Evolutionary conservation across 148 eudicot species (phyloP), one percentile per base, ranked within the genome.

Genomic region (Dysphania ambrosioides): DNA sequence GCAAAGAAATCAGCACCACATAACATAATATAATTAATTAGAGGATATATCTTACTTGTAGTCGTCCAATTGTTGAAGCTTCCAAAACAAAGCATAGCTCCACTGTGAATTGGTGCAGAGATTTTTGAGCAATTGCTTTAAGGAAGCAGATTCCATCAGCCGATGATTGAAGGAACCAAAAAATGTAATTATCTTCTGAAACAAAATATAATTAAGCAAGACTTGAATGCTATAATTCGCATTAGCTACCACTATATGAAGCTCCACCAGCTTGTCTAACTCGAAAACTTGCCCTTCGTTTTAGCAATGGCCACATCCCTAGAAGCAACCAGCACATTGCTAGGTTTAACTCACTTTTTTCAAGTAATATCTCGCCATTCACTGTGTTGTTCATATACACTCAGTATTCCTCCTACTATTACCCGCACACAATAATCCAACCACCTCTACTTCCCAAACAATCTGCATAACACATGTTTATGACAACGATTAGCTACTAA

Each of bases 31-130:
- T 3, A 62, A 8, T 51, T 0, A 8, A 18, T 0, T 51, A 24
- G 0, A 27, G 23, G 5, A 32, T 3, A 32, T 3, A 56, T 32
- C 93, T 87, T 85, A 91, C 97, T 78, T 79, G 42, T 79, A 74
- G 55, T 71, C 71, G 26, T 87, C 72, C 4, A 56, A 82, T 3
- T 78, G 87, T 71, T 84, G 86, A 75, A 85, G 78, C 87, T 89
- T 89, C 97, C 97, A 91, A 81, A 91, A 89, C n/a, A 91, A 82
- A 36, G 90, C 93, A 82, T 91, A 91, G 72, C 80, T 84, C 97
- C 97, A 91, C 15, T 75, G 82, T 74, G 87, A 88, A 78, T 81
- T 68, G 53, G 72, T 69, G 85, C 93, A 88, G 70, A 88, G 74
- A 71, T 79, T 80, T 76, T 80, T 76, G 68, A 91, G 78, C 66